Evolutionary conservation across 2,329 filamentous ascomycete species (phyloP).

Genomic region (Blastomyces gilchristii): DNA sequence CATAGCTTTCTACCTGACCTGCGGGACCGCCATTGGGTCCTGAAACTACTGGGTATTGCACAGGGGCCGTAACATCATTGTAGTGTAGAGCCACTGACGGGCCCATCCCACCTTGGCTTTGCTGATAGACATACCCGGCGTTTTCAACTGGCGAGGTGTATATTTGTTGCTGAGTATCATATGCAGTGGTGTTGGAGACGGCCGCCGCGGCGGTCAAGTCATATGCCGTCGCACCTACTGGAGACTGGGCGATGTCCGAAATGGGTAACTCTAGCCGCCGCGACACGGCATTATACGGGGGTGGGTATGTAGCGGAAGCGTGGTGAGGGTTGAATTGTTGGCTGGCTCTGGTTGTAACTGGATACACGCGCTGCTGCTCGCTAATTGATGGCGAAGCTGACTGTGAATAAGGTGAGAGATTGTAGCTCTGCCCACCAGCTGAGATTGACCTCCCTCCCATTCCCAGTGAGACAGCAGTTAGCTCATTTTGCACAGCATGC

Average conservation of each 20-base stretch:
- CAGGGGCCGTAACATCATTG: background rate
- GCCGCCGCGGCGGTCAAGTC: constrained; percentile 20
- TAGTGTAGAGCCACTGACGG: background rate
- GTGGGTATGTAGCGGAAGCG: constrained; percentile 19
- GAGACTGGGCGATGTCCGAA: constrained; percentile 20
- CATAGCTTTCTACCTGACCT: background rate
- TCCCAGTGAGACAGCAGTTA: background rate
- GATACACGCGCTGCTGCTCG: constrained; percentile 3
- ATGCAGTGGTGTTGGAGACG: constrained; percentile 17
- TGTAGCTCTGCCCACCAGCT: background rate
- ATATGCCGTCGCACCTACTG: constrained; percentile 17
- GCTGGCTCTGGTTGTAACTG: background rate
- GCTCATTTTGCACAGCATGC: constrained; percentile 9
- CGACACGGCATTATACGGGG: constrained; percentile 14
- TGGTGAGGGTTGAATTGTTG: constrained; percentile 11
- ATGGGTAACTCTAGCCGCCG: constrained; percentile 12
- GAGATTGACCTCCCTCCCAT: constrained; percentile 2
- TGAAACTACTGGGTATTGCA: background rate
- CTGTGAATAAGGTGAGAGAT: constrained; percentile 9
- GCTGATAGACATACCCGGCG: constrained; percentile 4
- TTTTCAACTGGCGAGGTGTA: constrained; percentile 20
- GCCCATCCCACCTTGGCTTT: constrained; percentile 1
- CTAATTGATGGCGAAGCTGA: constrained; percentile 7
- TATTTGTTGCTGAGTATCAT: constrained; percentile 18
- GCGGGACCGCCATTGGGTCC: background rate